Evolutionary conservation across 75 land plant species (phyloP), one percentile per base, ranked within the genome.

Genomic region (Selaginella tamariscina): DNA sequence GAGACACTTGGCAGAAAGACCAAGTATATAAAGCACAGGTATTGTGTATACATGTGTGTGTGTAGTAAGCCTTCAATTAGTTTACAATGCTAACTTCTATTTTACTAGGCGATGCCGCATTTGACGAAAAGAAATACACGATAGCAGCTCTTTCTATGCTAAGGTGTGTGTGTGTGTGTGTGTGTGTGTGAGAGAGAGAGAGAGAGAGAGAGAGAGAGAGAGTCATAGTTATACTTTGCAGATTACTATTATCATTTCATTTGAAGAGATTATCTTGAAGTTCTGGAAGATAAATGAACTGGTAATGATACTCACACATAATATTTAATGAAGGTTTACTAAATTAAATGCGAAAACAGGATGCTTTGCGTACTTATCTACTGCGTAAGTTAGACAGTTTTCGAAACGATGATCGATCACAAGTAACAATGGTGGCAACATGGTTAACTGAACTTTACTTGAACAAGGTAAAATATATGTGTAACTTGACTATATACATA

Each of bases 41-140:
- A 24, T 33, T 32, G 15, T 39, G 11, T 39, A 15, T 15, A 15
- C n/a, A n/a, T n/a, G n/a, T n/a, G n/a, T n/a, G n/a, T n/a, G n/a
- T n/a, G n/a, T n/a, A n/a, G n/a, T n/a, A n/a, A n/a, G n/a, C n/a
- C n/a, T n/a, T n/a, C n/a, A n/a, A n/a, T n/a, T n/a, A n/a, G 15
- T 39, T 39, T 15, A 39, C 49, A 39, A 15, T 15, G 5, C 49
- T 39, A 39, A 5, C 11, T 39, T n/a, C n/a, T n/a, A n/a, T n/a
- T n/a, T n/a, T n/a, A n/a, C 77, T 85, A 93, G 98, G 98, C 98
- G 98, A 94, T 64, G 81, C 84, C 77, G 96, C 96, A 32, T 94
- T 94, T 70, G 71, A 78, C 29, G 64, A 83, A 20, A 83, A 75
- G 69, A 90, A 94, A 69, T 94, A 72, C 70, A 54, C 68, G 28